A percentile compares a stretch with the other conserved stretches of the same genome.
These are phyloP conservation scores for Daedaleopsis nitida DNA, from an alignment of 768 basidiomycete genomes.

Conservation along the genomic window DNA sequence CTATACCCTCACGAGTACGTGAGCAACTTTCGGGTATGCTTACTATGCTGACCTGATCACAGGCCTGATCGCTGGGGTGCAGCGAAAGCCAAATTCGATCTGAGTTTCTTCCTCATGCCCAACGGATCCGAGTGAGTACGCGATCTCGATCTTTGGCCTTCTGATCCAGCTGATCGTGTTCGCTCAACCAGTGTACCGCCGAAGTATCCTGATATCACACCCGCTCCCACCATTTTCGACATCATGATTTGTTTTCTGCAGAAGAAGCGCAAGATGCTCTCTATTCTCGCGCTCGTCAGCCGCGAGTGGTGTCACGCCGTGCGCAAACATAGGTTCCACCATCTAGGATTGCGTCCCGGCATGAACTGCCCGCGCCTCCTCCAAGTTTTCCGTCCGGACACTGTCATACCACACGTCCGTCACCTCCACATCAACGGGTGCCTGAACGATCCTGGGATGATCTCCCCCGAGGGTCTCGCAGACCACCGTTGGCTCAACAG, in stretches of 20 bases:
- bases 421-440: not conserved
- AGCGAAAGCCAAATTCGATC: not conserved
- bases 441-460: not conserved
- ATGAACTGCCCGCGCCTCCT: not conserved
- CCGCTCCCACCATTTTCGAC: not conserved
- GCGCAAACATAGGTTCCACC: not conserved
- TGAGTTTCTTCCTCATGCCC: not conserved
- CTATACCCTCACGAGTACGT: not conserved
- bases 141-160: too few relatives aligned
- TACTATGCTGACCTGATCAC: not conserved
- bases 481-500: not conserved
- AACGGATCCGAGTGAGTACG: not conserved
- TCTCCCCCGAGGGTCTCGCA: not conserved
- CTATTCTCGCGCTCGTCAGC: not conserved
- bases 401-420: constrained; percentile 1
- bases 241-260: not conserved
- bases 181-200: constrained; percentile 1
- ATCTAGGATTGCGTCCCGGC: not conserved
- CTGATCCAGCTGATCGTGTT: not conserved
- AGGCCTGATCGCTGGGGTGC: not conserved
- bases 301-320: constrained; percentile 1
- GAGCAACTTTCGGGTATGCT: not conserved
- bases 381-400: not conserved
- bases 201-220: not conserved
- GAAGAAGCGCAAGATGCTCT: not conserved